Evolutionary conservation across 257 asterid genomes (phyloP).

Genomic region (Salvia rosmarinus): DNA sequence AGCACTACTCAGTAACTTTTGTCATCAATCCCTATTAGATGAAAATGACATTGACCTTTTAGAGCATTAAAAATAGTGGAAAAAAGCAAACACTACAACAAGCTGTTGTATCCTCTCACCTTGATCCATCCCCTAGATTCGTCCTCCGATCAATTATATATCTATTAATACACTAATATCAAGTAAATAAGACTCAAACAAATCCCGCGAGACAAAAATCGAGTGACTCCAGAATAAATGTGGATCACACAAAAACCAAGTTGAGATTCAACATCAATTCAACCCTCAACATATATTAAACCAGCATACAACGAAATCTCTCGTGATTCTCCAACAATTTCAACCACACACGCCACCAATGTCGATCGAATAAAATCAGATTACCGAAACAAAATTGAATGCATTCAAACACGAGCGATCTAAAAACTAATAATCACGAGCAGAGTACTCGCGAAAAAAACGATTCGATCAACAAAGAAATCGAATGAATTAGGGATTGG

Average conservation of each 20-base stretch:
- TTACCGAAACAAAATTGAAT: neutral
- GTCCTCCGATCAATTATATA: neutral
- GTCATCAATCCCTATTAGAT: neutral
- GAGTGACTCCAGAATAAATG: slow-evolving; percentile 1
- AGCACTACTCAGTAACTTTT: slow-evolving; percentile 7
- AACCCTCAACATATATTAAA: neutral
- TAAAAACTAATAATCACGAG: slow-evolving; percentile 17
- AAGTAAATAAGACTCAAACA: neutral
- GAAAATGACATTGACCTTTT: neutral
- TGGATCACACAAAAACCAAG: neutral
- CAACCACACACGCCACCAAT: neutral
- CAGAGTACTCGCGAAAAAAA: neutral
- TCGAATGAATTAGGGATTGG: too few species aligned
- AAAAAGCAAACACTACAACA: neutral
- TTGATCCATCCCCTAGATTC: neutral
- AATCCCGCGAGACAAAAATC: neutral
- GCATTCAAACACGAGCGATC: slow-evolving; percentile 26
- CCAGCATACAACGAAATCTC: neutral
- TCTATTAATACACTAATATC: neutral
- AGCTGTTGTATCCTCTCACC: neutral
- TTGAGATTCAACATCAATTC: slow-evolving; percentile 25
- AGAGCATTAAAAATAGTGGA: slow-evolving; percentile 1
- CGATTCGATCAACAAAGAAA: too few species aligned
- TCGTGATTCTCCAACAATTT: neutral
- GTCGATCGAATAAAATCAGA: slow-evolving; percentile 26